Evolutionary conservation across 2,329 filamentous ascomycete genomes (phyloP).

Genomic region (Cladosporium velox): DNA sequence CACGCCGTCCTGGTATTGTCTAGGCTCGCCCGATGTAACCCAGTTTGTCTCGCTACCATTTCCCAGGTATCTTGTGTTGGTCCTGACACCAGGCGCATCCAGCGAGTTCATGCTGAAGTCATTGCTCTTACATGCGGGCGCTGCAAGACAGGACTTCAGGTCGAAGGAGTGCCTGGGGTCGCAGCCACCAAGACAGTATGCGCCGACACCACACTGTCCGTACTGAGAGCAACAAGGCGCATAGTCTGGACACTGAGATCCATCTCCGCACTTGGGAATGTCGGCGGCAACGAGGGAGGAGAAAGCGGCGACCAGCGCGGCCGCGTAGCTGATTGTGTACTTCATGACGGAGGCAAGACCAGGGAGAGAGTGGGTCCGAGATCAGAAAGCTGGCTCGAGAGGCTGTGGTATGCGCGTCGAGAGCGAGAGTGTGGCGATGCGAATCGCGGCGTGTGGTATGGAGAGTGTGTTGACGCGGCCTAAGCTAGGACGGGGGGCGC

Average conservation of each 20-base stretch:
- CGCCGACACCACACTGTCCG: conserved; percentile 87
- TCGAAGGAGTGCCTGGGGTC: conserved; percentile 82
- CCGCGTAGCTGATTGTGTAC: conserved; percentile 33
- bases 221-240: conserved; percentile 60
- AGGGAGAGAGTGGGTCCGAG: neutral
- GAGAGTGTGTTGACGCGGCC: conserved; percentile 11
- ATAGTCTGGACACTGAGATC: conserved; percentile 35
- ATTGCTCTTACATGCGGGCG: conserved; percentile 75
- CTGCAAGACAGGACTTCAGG: conserved; percentile 81
- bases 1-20: conserved; percentile 64
- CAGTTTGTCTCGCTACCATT: conserved; percentile 79
- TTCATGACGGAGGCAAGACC: conserved; percentile 25
- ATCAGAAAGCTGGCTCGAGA: neutral
- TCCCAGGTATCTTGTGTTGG: conserved; percentile 82
- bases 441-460: neutral
- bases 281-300: conserved; percentile 28
- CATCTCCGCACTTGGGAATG: conserved; percentile 33
- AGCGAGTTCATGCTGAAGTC: conserved; percentile 73
- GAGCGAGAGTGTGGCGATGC: conserved; percentile 1
- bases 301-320: conserved; percentile 36
- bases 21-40: conserved; percentile 79
- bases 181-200: conserved; percentile 94
- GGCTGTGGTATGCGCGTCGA: neutral
- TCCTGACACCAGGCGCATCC: conserved; percentile 59
- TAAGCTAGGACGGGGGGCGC: neutral